Evolutionary conservation across 805 yeast genomes (phyloP).

Genomic region (Novakomyces olei): DNA sequence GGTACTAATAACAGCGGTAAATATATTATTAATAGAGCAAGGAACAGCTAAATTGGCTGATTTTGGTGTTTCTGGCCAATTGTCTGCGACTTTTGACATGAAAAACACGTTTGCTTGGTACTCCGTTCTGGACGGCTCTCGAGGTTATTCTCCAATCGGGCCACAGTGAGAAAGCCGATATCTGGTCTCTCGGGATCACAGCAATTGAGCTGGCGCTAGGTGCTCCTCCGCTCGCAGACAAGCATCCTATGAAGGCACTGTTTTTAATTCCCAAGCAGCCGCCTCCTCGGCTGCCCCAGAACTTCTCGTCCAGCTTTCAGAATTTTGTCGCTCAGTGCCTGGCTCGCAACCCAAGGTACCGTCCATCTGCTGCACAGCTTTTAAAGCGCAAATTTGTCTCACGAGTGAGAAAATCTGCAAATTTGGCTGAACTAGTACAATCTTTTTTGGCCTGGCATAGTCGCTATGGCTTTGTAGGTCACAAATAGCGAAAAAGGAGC

Average conservation of each 20-base stretch:
- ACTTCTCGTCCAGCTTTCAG: conserved; percentile 30
- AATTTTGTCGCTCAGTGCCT: conserved; percentile 53
- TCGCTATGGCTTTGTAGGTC: no score
- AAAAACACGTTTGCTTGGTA: conserved; percentile 25
- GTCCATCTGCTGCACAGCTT: conserved; percentile 44
- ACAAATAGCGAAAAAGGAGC: no score
- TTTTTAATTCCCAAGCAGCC: conserved; percentile 27
- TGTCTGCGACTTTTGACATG: conserved; percentile 33
- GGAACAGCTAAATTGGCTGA: conserved; percentile 81
- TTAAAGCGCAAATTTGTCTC: conserved; percentile 41
- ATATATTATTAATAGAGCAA: conserved; percentile 43
- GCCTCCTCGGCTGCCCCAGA: conserved; percentile 23
- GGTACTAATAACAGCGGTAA: conserved; percentile 50
- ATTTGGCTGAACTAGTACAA: conserved; percentile 22
- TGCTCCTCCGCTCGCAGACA: conserved; percentile 42
- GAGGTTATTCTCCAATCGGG: conserved; percentile 81
- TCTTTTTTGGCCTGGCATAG: no score
- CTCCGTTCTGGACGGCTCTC: conserved; percentile 95
- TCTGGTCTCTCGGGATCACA: conserved; percentile 66
- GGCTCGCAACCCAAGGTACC: conserved; percentile 38
- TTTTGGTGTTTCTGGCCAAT: conserved; percentile 83
- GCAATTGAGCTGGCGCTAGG: conserved; percentile 51
- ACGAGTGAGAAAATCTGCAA: conserved; percentile 19
- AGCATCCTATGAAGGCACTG: conserved; percentile 34
- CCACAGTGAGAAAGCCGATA: conserved; percentile 49